These are phyloP conservation scores for Asclepias syriaca DNA, from an alignment of 257 asterid species.

Conservation along the genomic window DNA sequence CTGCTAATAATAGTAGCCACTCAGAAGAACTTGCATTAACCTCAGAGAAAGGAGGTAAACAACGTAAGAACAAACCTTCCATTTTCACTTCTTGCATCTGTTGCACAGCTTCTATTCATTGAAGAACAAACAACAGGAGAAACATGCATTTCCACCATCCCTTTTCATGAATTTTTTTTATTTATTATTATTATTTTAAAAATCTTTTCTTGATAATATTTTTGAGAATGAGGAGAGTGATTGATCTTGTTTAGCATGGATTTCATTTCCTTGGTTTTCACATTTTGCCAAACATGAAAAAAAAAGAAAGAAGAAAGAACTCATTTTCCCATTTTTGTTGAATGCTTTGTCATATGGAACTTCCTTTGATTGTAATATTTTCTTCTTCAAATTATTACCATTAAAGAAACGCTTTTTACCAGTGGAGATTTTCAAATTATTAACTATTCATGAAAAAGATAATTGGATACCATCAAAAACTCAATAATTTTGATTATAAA, in stretches of 20 bases:
- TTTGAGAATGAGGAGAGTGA: conserved; percentile 7
- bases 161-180: neutral
- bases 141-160: neutral
- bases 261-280: neutral
- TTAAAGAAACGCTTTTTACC: neutral
- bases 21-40: conserved; percentile 16
- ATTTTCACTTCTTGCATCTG: conserved; percentile 72
- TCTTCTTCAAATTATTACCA: too few relatives aligned
- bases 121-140: neutral
- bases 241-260: neutral
- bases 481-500: too few relatives aligned
- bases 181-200: too few relatives aligned
- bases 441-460: too few relatives aligned
- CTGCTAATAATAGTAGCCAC: conserved; percentile 3
- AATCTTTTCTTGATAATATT: neutral
- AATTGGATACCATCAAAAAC: neutral
- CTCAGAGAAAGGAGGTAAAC: conserved; percentile 30
- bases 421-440: neutral
- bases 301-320: too few relatives aligned
- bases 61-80: conserved; percentile 46
- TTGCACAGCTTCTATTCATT: conserved; percentile 50
- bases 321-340: neutral
- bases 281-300: neutral
- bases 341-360: neutral
- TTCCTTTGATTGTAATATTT: neutral